Base-by-base conservation (phyloP, 257 asterid genomes). In the Solanum pinnatisectum region DNA sequence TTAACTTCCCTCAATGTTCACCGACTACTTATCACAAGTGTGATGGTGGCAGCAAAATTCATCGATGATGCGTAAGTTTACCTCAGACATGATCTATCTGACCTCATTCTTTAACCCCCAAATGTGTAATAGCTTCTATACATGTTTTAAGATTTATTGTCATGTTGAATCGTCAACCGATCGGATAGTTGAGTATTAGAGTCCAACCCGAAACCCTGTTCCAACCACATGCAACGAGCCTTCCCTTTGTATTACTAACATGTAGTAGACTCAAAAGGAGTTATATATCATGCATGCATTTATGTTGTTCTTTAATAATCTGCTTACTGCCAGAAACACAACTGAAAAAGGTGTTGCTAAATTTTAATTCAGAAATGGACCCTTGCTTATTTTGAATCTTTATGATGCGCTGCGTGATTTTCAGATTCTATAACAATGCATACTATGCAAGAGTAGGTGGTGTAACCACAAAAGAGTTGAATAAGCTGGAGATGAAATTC, bases 371-470 rank as follows among this genome's bases (percentile, higher is more conserved):
- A 71, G 40, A 42, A 16, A 32, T 32, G 42, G 14, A 32, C 78
- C 78, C 78, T 32, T 79, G 84, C 71, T 35, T 82, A 36, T 59
- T 72, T 42, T 73, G 74, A 27, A 63, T 83, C 81, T 40, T 82
- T 88, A 30, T 84, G 72, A 42, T 81, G 25, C 49, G 23, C 16
- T 78, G 84, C 16, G 27, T 36, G 52, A 7, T 18, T 88, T 89
- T 86, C 96, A 97, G 99, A 84, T 97, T 95, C 94, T 97, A 90
- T 91, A 94, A 94, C 88, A 97, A 97, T 87, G 97, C 98, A 35
- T 94, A 95, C 86, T 97, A 95, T 71, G 99, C 99, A 2, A 94
- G 94, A 90, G 98, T 97, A 44, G 99, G 98, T 85, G 99, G 99
- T 52, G 89, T 97, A 70, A 92, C 93, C 90, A 97, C 98, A 2